Percentiles rank a stretch among this genome's conserved stretches.
These are phyloP conservation scores for Drosera spatulata DNA, from an alignment of 179 eudicot species.

Conservation along the genomic window DNA sequence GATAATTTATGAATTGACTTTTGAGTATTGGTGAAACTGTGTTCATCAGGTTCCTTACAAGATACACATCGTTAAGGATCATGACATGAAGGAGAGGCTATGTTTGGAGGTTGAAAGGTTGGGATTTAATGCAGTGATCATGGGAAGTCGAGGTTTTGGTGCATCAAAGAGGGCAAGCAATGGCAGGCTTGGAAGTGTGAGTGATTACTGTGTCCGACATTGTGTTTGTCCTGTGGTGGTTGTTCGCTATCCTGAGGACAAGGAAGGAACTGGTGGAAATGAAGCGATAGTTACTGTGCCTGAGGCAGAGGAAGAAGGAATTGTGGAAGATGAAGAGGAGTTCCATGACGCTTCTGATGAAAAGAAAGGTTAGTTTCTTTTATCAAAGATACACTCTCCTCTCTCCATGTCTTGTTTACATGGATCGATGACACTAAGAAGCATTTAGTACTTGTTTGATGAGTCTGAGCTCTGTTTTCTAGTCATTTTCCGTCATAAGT, in stretches of 20 bases:
- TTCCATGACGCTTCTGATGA: slow-evolving; percentile 10
- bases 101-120: slow-evolving; percentile 55
- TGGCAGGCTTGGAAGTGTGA: slow-evolving; percentile 51
- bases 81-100: slow-evolving; percentile 48
- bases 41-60: slow-evolving; percentile 35
- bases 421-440: no score
- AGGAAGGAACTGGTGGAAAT: slow-evolving; percentile 18
- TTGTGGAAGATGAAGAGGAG: slow-evolving; percentile 5
- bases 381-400: background rate
- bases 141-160: slow-evolving; percentile 54
- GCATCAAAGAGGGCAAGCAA: slow-evolving; percentile 25
- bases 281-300: slow-evolving; percentile 22
- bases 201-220: slow-evolving; percentile 54
- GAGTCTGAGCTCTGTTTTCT: no score
- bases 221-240: slow-evolving; percentile 61
- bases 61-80: slow-evolving; percentile 57
- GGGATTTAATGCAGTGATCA: slow-evolving; percentile 41
- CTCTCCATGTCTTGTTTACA: background rate
- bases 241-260: slow-evolving; percentile 42
- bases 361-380: slow-evolving; percentile 6
- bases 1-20: no score
- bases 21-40: background rate
- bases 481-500: no score
- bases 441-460: no score
- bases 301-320: slow-evolving; percentile 11